These are phyloP conservation scores for Favolaschia claudopus DNA, from an alignment of 768 basidiomycete genomes.

Conservation along the genomic window DNA sequence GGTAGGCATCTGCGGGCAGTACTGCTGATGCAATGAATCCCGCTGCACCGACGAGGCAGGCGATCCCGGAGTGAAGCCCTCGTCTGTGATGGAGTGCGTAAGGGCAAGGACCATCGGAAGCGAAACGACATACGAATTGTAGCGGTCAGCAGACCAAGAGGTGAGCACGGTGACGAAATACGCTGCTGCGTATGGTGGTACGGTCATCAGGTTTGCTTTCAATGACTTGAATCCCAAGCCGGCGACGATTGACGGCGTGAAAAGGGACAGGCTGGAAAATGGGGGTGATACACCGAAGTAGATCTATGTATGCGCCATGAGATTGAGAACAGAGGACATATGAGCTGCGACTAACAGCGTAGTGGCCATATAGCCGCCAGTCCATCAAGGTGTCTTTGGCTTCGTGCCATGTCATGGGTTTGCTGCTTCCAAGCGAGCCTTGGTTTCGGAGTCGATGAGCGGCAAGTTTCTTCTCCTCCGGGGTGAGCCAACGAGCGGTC, in stretches of 20 bases:
- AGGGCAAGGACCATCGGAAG: not conserved
- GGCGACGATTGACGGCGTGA: conserved; percentile 63
- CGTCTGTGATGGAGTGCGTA: conserved; percentile 9
- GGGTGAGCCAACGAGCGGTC: conserved; percentile 51
- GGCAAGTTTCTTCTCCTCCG: conserved; percentile 49
- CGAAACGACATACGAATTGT: conserved; percentile 21
- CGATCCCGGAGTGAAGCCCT: conserved; percentile 14
- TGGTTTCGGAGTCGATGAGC: conserved; percentile 34
- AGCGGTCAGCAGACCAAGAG: conserved; percentile 32
- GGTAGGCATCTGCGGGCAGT: conserved; percentile 17
- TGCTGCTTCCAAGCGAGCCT: conserved; percentile 32
- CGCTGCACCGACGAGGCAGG: conserved; percentile 26
- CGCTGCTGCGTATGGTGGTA: conserved; percentile 47
- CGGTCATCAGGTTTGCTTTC: conserved; percentile 55
- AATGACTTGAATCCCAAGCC: conserved; percentile 52
- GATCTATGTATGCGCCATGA: conserved; percentile 3
- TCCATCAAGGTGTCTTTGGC: conserved; percentile 43
- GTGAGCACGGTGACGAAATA: conserved; percentile 35
- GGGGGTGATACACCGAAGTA: conserved; percentile 54
- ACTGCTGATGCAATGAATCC: conserved; percentile 23
- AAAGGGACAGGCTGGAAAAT: conserved; percentile 51
- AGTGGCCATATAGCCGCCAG: conserved; percentile 48
- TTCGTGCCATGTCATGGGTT: conserved; percentile 45
- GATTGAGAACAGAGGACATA: not conserved
- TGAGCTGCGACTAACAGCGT: conserved; percentile 34